A percentile compares a stretch with the other conserved stretches of the same genome.
phyloP scores from a whole-genome alignment of 2,329 filamentous ascomycete genomes.

The Exophiala bonariae region DNA sequence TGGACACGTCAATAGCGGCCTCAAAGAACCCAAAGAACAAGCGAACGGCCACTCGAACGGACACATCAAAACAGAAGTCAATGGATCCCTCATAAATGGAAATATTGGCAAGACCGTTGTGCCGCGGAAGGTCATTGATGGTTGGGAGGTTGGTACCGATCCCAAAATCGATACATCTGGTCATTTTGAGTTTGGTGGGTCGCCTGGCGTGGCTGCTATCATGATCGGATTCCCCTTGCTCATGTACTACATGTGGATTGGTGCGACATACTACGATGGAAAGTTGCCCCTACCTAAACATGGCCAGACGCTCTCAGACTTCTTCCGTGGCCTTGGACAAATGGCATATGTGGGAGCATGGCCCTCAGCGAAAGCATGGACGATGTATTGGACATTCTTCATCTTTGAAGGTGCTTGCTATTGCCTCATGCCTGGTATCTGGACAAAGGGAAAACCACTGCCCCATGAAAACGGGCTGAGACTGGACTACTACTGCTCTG shows the following conservation, averaged over 20 bases:
- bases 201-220: constrained; percentile 74
- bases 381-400: constrained; percentile 93
- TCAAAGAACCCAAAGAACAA: background rate
- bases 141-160: constrained; percentile 42
- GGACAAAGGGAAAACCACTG: constrained; percentile 83
- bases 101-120: constrained; percentile 2
- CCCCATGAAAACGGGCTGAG: constrained; percentile 80
- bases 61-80: constrained; percentile 7
- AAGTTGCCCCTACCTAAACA: constrained; percentile 68
- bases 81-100: constrained; percentile 7
- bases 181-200: constrained; percentile 81
- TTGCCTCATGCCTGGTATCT: constrained; percentile 81
- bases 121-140: constrained; percentile 37
- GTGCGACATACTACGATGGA: constrained; percentile 87
- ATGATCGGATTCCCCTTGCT: constrained; percentile 91
- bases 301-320: constrained; percentile 69
- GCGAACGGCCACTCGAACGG: constrained; percentile 22
- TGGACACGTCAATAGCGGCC: constrained; percentile 22
- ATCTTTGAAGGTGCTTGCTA: constrained; percentile 82
- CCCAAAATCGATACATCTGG: constrained; percentile 49
- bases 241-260: constrained; percentile 99
- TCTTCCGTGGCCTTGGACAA: constrained; percentile 67
- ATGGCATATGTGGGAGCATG: constrained; percentile 83
- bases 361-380: constrained; percentile 79
- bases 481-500: constrained; percentile 93